Conservation (phyloP, 108 stramenopile genomes). For the Mayamaea pseudoterrestris region DNA sequence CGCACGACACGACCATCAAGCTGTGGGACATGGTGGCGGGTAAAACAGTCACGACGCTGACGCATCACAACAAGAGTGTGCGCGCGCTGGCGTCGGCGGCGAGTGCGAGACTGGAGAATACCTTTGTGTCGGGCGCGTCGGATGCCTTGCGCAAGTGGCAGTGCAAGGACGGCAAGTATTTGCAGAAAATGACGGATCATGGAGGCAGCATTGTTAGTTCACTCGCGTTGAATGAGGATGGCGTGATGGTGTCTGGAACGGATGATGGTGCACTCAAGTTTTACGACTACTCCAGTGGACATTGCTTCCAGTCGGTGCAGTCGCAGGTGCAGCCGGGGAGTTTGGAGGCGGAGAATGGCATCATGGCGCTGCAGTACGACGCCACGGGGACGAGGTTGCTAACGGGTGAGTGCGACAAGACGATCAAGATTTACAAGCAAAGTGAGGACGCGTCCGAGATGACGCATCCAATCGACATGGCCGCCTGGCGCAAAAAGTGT, state of each 20-base stretch:
- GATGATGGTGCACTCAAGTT: conserved; percentile 95
- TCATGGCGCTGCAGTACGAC: conserved; percentile 90
- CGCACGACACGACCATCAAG: conserved; percentile 92
- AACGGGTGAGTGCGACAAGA: conserved; percentile 98
- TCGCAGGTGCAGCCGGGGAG: conserved; percentile 96
- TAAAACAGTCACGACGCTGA: conserved; percentile 92
- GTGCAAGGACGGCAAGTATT: conserved; percentile 81
- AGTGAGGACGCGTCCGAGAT: conserved; percentile 85
- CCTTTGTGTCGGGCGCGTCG: conserved; percentile 91
- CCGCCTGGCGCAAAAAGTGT: conserved; percentile 85
- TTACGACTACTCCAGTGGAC: conserved; percentile 96
- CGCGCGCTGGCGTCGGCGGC: conserved; percentile 78
- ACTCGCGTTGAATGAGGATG: conserved; percentile 92
- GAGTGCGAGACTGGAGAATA: conserved; percentile 89
- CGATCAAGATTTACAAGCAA: conserved; percentile 98
- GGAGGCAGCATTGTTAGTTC: conserved; percentile 92
- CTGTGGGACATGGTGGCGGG: conserved; percentile 99
- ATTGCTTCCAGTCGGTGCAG: conserved; percentile 82
- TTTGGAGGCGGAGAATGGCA: conserved; percentile 95
- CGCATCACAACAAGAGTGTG: conserved; percentile 97
- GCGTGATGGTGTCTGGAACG: conserved; percentile 90
- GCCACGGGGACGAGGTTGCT: conserved; percentile 93
- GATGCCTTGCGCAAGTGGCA: conserved; percentile 94
- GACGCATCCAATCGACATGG: conserved; percentile 94
- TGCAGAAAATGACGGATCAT: conserved; percentile 89